These are phyloP conservation scores for Sporothrix brasiliensis DNA, from an alignment of 2,329 filamentous ascomycete genomes.

Conservation along the genomic window DNA sequence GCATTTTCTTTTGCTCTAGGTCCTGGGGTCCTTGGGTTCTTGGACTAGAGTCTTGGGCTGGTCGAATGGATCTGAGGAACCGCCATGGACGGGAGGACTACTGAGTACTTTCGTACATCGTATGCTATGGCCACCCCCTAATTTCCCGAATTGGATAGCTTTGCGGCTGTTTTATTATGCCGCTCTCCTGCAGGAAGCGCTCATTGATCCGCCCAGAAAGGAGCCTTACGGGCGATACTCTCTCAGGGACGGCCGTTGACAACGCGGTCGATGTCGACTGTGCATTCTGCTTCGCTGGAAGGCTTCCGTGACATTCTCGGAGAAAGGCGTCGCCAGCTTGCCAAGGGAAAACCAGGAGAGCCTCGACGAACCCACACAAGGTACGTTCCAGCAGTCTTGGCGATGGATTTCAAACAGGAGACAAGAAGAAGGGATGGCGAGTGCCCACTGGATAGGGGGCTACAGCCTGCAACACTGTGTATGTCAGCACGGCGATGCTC, in stretches of 20 bases:
- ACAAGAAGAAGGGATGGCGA: not conserved
- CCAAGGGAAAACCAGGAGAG: slow-evolving; percentile 13
- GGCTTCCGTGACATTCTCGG: too few relatives aligned
- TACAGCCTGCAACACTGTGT: too few relatives aligned
- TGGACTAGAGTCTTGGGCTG: too few relatives aligned
- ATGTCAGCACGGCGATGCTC: not conserved
- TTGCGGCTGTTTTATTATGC: slow-evolving; percentile 9
- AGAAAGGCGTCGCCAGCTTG: not conserved
- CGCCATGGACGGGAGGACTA: too few relatives aligned
- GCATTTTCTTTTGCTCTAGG: too few relatives aligned
- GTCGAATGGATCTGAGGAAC: too few relatives aligned
- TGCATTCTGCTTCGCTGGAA: too few relatives aligned
- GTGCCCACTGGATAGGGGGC: not conserved
- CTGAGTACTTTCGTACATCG: not conserved
- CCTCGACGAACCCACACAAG: not conserved
- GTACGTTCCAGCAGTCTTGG: slow-evolving; percentile 3
- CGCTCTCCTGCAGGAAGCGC: not conserved
- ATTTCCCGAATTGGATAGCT: slow-evolving; percentile 21
- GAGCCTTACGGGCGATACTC: too few relatives aligned
- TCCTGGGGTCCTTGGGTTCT: too few relatives aligned
- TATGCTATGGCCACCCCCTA: slow-evolving; percentile 7
- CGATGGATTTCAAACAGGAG: slow-evolving; percentile 15
- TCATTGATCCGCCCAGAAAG: too few relatives aligned
- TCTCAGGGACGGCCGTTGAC: too few relatives aligned
- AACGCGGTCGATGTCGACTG: too few relatives aligned